Conservation (phyloP, 2,329 filamentous ascomycete species). For the Cladophialophora yegresii region DNA sequence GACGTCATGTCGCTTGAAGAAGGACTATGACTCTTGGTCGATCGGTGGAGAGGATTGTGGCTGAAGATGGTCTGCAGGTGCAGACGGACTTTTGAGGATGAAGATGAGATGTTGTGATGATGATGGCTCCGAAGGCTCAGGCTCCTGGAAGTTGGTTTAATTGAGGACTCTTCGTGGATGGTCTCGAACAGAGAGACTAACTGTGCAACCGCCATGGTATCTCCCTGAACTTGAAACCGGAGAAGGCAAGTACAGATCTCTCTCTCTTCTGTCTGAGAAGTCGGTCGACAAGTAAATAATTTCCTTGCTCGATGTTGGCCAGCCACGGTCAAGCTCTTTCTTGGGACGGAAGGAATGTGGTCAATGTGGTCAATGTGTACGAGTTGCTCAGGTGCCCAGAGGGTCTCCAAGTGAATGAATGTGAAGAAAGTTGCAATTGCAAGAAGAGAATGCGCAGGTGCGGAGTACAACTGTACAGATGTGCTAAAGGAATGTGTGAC, state of each 20-base stretch:
- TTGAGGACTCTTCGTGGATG: conserved; percentile 23
- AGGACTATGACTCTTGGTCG: conserved; percentile 18
- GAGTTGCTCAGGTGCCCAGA: background rate
- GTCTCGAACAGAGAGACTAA: conserved; percentile 33
- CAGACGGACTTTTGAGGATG: conserved; percentile 28
- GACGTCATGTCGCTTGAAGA: conserved; percentile 20
- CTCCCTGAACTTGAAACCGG: background rate
- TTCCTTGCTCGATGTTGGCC: conserved; percentile 22
- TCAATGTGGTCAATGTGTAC: conserved; percentile 25
- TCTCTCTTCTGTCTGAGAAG: background rate
- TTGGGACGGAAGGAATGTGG: conserved; percentile 3
- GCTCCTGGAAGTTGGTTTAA: conserved; percentile 28
- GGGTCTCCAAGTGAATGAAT: conserved; percentile 1
- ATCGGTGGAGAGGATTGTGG: conserved; percentile 24
- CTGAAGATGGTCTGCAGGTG: conserved; percentile 32
- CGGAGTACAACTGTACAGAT: conserved; percentile 10
- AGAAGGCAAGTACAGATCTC: background rate
- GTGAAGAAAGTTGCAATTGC: background rate
- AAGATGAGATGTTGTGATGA: too few species aligned
- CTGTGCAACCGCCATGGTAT: conserved; percentile 32
- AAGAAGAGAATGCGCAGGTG: conserved; percentile 13
- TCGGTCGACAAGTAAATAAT: background rate
- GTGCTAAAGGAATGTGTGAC: background rate
- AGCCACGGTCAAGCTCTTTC: conserved; percentile 19
- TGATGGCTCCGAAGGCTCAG: conserved; percentile 27